Evolutionary conservation across 1,139 yeast species (phyloP).

Genomic region (Candida sanyaensis): DNA sequence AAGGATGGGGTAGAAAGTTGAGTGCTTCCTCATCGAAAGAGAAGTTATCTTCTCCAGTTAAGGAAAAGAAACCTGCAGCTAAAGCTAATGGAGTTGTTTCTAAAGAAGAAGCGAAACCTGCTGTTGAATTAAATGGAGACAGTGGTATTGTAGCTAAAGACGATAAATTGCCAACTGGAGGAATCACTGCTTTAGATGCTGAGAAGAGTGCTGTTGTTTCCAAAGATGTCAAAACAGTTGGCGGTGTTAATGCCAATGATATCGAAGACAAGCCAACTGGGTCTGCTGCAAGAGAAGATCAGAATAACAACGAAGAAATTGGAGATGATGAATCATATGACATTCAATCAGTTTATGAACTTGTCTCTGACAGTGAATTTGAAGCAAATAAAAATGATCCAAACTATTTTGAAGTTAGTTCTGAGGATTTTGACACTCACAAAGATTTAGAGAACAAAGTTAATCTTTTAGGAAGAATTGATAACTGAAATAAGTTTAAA

Average conservation of each 20-base stretch:
- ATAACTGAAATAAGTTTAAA: background rate
- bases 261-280: conserved; percentile 7
- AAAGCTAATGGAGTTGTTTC: conserved; percentile 5
- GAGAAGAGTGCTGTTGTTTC: conserved; percentile 3
- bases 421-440: conserved; percentile 35
- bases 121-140: conserved; percentile 6
- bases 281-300: background rate
- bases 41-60: conserved; percentile 2
- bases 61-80: conserved; percentile 4
- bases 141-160: conserved; percentile 4
- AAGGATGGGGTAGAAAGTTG: conserved; percentile 24
- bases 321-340: conserved; percentile 26
- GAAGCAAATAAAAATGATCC: conserved; percentile 48
- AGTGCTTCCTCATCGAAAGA: conserved; percentile 3
- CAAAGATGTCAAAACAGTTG: conserved; percentile 6
- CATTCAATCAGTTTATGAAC: conserved; percentile 49
- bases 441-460: conserved; percentile 15
- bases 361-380: conserved; percentile 51
- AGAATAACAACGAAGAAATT: conserved; percentile 10
- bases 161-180: conserved; percentile 9
- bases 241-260: conserved; percentile 14
- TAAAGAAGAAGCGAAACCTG: conserved; percentile 6
- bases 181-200: conserved; percentile 6
- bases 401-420: conserved; percentile 48
- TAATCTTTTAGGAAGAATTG: conserved; percentile 5